Base-by-base conservation (phyloP, 441 rosid genomes). In the Omphalea diandra region DNA sequence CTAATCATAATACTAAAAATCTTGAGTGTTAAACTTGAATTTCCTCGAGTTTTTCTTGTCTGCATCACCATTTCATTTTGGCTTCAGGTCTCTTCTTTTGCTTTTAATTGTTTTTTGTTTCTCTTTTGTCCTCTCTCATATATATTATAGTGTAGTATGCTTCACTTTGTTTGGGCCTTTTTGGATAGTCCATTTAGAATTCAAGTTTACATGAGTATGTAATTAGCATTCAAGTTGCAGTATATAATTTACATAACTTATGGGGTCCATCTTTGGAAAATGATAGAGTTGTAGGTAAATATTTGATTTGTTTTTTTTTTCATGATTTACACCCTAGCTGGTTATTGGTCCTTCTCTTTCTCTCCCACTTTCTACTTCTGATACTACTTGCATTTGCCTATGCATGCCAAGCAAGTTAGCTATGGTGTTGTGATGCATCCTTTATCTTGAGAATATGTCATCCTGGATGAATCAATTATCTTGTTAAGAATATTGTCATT, bases 401-500 rank as follows among this genome's bases (percentile, higher is more conserved):
- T 67, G 56, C n/a, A 41, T 32, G 36, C 26, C 7, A 24, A 14
- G 60, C 5, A 20, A 41, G 33, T 52, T 47, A 57, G 15, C 38
- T 32, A 36, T 38, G 63, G 2, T 15, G 10, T 49, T 10, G 4
- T 43, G 32, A 62, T 41, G 27, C 18, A 32, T 38, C 18, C 55
- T 56, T 67, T 41, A 40, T 24, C 29, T 75, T 56, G 50, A 9
- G 43, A 65, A 36, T 22, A 61, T 49, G 9, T 64, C 71, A 18
- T 44, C 18, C 36, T 60, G 54, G 62, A 54, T 44, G 35, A 46
- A 11, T 63, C 49, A 60, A 24, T 71, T 58, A 65, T 49, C 59
- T 66, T 75, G 8, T 74, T 40, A 67, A 78, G 24, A 32, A 49
- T 66, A 47, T 47, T 53, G 54, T 73, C 58, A 31, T 47, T 57